Base-by-base conservation (phyloP, 495 filamentous ascomycete genomes). In the Hypoxylon subgilvum region DNA sequence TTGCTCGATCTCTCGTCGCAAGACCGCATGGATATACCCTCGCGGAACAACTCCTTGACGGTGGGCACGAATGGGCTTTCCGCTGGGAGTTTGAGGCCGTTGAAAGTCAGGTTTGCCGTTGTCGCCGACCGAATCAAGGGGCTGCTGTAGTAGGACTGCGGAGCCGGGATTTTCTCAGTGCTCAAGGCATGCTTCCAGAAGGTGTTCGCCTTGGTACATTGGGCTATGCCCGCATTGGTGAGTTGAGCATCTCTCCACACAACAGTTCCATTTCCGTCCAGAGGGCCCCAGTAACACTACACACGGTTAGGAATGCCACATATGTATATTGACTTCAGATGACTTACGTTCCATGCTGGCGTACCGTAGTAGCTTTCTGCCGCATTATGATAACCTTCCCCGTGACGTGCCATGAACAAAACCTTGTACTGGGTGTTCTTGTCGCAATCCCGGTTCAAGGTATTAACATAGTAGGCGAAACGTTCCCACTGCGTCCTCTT, bases 211-310 rank as follows among this genome's bases (percentile, higher is more conserved):
- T 74, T 74, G 8, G 78, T 67, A 14, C 89, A 89, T 74, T 92
- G 87, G 3, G 55, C 53, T 50, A 83, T 69, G 6, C 89, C 89
- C 21, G 61, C 66, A 0, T 72, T 28, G 4, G 87, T 91, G 25
- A 93, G 77, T 13, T 80, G 75, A 4, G 89, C 85, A 66, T 93
- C 89, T 28, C 70, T 68, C 89, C 89, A 92, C 59, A 74, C 80
- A 16, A 74, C 63, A 2, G 86, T 89, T 27, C 69, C 73, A 66
- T 92, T 90, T 43, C 89, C 89, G 54, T 85, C 74, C 6, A 85
- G 76, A 41, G 82, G 75, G 25, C 87, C 82, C 82, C 85, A 92
- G 74, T 90, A 91, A 72, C 87, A 90, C 82, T 87, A 21, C 42
- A 9, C 23, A 39, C n/a, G 9, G 27, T 62, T 39, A 62, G 38